Percentiles rank a stretch among this genome's conserved stretches.
Conservation (phyloP, 139 green algal species). For the Chlamydomonas schloesseri region DNA sequence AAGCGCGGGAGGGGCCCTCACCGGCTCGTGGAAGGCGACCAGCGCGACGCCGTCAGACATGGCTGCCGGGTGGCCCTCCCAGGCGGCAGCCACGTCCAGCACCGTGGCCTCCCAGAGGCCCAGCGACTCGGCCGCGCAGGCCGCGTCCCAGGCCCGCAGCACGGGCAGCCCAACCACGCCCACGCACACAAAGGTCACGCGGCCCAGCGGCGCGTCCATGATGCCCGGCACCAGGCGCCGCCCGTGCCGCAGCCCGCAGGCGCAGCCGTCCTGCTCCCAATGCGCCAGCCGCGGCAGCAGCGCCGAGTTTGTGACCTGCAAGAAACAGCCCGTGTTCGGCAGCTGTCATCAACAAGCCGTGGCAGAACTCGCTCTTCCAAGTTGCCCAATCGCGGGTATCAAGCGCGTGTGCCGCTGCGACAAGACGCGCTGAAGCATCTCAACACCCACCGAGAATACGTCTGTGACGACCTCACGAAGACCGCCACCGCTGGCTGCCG, state of each 20-base stretch:
- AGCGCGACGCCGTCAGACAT: neutral
- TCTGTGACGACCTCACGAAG: neutral
- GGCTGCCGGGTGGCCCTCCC: neutral
- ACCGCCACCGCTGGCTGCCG: neutral
- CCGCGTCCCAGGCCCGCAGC: neutral
- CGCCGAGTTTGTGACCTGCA: neutral
- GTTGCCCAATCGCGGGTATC: too few relatives aligned
- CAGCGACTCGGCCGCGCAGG: neutral
- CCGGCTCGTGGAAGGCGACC: neutral
- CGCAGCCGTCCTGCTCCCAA: neutral
- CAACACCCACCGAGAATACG: neutral
- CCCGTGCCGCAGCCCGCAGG: neutral
- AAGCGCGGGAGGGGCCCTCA: too few relatives aligned
- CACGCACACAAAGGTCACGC: neutral
- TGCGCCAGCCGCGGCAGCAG: conserved; percentile 9
- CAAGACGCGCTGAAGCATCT: too few relatives aligned
- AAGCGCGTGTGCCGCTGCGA: too few relatives aligned
- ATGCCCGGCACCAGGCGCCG: neutral
- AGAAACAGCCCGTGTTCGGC: too few relatives aligned
- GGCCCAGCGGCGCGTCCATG: neutral
- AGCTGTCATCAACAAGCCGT: too few relatives aligned
- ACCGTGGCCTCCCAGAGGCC: neutral
- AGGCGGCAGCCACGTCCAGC: neutral
- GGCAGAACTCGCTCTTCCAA: too few relatives aligned
- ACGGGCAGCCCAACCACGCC: neutral